Evolutionary conservation across 176 grass and related monocot genomes (phyloP).

Genomic region (Sorghum bicolor): DNA sequence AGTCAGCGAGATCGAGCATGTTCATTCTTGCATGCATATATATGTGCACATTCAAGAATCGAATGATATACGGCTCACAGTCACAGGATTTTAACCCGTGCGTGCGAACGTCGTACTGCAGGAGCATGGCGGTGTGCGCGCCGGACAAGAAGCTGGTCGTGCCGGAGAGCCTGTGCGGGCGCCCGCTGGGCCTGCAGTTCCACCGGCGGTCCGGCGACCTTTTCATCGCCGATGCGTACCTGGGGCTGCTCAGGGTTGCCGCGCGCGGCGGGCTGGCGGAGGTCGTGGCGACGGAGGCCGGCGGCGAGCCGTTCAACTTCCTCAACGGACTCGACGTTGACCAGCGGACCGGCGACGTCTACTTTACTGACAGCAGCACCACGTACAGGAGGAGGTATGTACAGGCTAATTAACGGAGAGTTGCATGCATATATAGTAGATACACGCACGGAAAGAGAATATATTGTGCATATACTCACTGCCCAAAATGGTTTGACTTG

Average conservation of each 20-base stretch:
- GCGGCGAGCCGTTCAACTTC: constrained; percentile 72
- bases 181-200: constrained; percentile 82
- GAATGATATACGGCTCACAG: no score
- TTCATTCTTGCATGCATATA: no score
- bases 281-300: constrained; percentile 54
- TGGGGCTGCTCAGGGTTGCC: constrained; percentile 53
- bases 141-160: constrained; percentile 29
- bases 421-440: no score
- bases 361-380: constrained; percentile 90
- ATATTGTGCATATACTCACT: no score
- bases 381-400: constrained; percentile 71
- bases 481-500: no score
- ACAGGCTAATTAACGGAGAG: background rate
- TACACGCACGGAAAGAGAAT: no score
- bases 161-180: constrained; percentile 73
- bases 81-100: no score
- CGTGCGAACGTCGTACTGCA: background rate
- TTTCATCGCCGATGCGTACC: constrained; percentile 86
- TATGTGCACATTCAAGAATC: no score
- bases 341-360: constrained; percentile 74
- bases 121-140: constrained; percentile 40
- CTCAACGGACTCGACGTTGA: constrained; percentile 87
- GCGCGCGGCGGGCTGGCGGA: constrained; percentile 52
- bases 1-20: background rate
- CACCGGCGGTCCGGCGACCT: constrained; percentile 57